Evolutionary conservation across 495 filamentous ascomycete species (phyloP).

Genomic region (Tuber borchii): DNA sequence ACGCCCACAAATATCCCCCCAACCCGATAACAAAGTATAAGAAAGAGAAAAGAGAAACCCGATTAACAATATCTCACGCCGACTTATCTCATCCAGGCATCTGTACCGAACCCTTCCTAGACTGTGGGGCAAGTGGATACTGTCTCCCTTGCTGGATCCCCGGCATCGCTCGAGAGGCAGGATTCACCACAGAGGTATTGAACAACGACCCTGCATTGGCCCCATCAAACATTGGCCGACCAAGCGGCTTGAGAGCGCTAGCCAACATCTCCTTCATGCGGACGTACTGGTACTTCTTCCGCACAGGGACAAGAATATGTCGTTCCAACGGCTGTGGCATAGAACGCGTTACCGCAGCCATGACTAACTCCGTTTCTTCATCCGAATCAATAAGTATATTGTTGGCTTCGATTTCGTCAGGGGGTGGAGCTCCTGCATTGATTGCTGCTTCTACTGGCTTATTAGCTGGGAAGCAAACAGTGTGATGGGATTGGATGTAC

Average conservation of each 20-base stretch:
- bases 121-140: background rate
- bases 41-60: background rate
- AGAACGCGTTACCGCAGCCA: conserved; percentile 70
- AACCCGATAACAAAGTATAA: background rate
- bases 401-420: conserved; percentile 73
- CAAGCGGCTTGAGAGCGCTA: conserved; percentile 54
- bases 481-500: conserved; percentile 49
- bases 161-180: background rate
- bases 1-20: background rate
- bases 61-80: background rate
- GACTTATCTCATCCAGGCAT: background rate
- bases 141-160: background rate
- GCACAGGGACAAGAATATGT: conserved; percentile 59
- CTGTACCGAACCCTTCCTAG: background rate
- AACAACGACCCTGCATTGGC: conserved; percentile 4
- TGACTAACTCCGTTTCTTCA: conserved; percentile 83
- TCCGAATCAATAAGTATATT: conserved; percentile 77
- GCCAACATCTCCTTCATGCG: conserved; percentile 84
- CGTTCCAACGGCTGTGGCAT: conserved; percentile 66
- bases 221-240: conserved; percentile 16
- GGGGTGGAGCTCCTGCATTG: conserved; percentile 84
- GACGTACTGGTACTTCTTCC: conserved; percentile 69
- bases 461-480: conserved; percentile 32
- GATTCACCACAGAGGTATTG: conserved; percentile 7
- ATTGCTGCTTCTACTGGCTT: conserved; percentile 70